A percentile compares a stretch with the other conserved stretches of the same genome.
Evolutionary conservation across 768 basidiomycete genomes (phyloP).

Genomic region (Leccinum fibrillosum): DNA sequence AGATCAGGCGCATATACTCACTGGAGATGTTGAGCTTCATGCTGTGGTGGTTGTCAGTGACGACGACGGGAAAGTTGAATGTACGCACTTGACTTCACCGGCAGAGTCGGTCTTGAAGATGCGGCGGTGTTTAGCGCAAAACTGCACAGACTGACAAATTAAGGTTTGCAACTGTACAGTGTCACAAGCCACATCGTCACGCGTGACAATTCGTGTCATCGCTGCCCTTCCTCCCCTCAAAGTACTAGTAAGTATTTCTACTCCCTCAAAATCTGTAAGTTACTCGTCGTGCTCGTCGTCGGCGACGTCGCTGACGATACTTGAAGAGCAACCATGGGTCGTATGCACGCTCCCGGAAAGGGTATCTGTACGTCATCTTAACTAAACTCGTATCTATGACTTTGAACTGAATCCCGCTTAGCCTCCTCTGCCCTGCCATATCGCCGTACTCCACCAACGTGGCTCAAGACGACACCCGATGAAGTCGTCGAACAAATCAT

Average conservation of each 20-base stretch:
- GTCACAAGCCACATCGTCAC: conserved; percentile 32
- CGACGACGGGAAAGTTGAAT: neutral
- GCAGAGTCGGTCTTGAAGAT: conserved; percentile 30
- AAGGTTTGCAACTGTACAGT: conserved; percentile 66
- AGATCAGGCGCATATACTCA: conserved; percentile 38
- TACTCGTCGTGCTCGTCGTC: conserved; percentile 15
- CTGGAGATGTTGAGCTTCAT: conserved; percentile 99
- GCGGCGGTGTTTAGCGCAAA: neutral
- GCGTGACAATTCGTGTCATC: conserved; percentile 28
- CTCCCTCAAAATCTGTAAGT: conserved; percentile 35
- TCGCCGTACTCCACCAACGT: conserved; percentile 89
- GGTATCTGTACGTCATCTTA: conserved; percentile 82
- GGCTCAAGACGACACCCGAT: conserved; percentile 95
- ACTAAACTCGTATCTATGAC: neutral
- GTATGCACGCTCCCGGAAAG: conserved; percentile 99
- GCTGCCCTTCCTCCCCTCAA: conserved; percentile 9
- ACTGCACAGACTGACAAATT: conserved; percentile 34
- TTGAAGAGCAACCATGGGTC: conserved; percentile 70
- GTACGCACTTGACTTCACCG: conserved; percentile 36
- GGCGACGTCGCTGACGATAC: conserved; percentile 9
- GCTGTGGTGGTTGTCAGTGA: conserved; percentile 30
- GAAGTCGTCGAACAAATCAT: conserved; percentile 95
- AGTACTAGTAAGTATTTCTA: neutral
- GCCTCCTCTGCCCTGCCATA: conserved; percentile 94
- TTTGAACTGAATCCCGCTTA: conserved; percentile 36